These are phyloP conservation scores for Nicotiana otophora DNA, from an alignment of 257 asterid genomes.

Conservation along the genomic window DNA sequence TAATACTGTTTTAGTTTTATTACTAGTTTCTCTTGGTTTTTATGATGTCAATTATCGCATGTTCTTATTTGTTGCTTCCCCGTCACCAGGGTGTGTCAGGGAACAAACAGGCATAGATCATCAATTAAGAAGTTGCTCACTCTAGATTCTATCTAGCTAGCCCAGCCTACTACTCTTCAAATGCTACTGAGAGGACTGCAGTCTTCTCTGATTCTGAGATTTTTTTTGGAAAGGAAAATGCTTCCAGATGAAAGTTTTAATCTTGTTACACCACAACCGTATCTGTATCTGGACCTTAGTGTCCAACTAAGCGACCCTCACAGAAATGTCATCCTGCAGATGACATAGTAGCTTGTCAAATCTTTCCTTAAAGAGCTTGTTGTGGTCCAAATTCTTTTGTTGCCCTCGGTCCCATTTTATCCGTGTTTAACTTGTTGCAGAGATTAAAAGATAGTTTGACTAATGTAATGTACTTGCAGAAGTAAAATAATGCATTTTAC, in stretches of 20 bases:
- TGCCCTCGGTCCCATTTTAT: neutral
- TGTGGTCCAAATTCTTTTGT: neutral
- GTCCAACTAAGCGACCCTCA: neutral
- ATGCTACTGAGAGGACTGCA: neutral
- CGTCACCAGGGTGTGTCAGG: neutral
- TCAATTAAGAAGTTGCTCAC: neutral
- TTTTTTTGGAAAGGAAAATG: neutral
- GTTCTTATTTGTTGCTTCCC: slow-evolving; percentile 1
- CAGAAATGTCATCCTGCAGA: neutral
- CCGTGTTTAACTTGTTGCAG: neutral
- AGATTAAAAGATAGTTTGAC: neutral
- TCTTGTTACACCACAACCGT: neutral
- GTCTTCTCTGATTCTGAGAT: neutral
- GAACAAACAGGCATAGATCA: too few species aligned
- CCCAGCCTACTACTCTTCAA: neutral
- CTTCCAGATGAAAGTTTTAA: slow-evolving; percentile 3
- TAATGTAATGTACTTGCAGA: neutral
- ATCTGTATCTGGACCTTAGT: neutral
- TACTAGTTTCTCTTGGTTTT: neutral
- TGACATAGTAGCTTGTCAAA: neutral
- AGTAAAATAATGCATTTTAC: neutral
- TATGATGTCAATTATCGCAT: neutral
- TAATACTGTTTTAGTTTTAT: neutral
- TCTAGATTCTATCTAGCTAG: neutral
- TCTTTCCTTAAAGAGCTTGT: neutral